Evolutionary conservation across 441 rosid genomes (phyloP), one percentile per base, ranked within the genome.

Genomic region (Pelargonium citronellum): DNA sequence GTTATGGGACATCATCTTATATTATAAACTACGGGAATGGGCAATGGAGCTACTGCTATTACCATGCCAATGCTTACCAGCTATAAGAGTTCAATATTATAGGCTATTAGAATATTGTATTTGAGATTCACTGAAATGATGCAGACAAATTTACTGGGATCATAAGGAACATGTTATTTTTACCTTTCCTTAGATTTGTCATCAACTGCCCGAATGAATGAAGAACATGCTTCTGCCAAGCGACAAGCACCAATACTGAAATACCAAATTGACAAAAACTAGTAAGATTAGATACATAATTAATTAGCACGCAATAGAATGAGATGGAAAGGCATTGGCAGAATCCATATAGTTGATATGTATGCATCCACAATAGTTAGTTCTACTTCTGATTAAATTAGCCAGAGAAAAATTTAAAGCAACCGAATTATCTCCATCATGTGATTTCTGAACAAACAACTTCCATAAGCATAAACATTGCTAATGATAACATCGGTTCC

Each of bases 201-300:
- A 11, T 37, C 66, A 55, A 64, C 20, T 60, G 75, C 70, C 55
- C 11, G 67, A 43, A 61, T 67, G 37, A 76, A 64, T 17, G 15
- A 62, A 11, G 63, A 19, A 65, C 70, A 76, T 4, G 75, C 69
- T 15, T 17, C 41, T 57, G 79, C 68, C 46, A 76, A 10, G 20
- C 57, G 72, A 12, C 64, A 17, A 43, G 73, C 75, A 30, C 79
- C 79, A 46, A 76, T 34, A 69, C 79, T 76, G 44, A 43, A 75
- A 46, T 64, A 75, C 44, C 74, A 70, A 63, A 71, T 66, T 20
- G 61, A 75, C 12, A 13, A 61, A 37, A 69, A 46, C 8, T 13
- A 64, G 16, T 60, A 37, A 67, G 44, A 41, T 46, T 19, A 58
- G 57, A 63, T 67, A n/a, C 37, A 43, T 55, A 30, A 22, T 1